Conservation (phyloP, 1,284 basidiomycete species). For the Xerocomus minutiporus region DNA sequence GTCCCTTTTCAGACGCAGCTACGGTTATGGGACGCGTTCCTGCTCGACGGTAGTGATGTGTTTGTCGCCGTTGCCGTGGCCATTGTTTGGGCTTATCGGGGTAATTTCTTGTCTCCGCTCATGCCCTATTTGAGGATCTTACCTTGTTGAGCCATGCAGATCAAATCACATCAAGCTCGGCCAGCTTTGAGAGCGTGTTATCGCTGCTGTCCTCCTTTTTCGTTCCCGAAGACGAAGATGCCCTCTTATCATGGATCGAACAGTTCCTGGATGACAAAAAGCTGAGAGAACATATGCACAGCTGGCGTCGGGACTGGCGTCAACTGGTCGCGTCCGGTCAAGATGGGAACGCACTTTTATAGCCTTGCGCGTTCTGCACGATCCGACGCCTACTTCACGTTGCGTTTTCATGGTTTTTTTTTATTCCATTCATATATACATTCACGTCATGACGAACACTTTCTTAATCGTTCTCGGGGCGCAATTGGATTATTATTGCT, state of each 20-base stretch:
- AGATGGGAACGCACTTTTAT: constrained; percentile 63
- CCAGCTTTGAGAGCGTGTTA: constrained; percentile 89
- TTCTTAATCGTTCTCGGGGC: constrained; percentile 22
- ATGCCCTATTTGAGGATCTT: constrained; percentile 2
- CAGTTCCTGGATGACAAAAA: constrained; percentile 68
- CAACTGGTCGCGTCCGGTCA: constrained; percentile 61
- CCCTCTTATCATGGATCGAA: constrained; percentile 75
- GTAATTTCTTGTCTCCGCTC: constrained; percentile 38
- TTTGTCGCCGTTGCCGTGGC: constrained; percentile 83
- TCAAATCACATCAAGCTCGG: constrained; percentile 67
- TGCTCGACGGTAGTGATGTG: constrained; percentile 87
- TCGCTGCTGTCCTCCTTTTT: constrained; percentile 89
- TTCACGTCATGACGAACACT: constrained; percentile 16
- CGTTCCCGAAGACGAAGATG: constrained; percentile 83
- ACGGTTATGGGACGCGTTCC: constrained; percentile 90
- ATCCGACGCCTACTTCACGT: constrained; percentile 2
- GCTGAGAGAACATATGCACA: constrained; percentile 61
- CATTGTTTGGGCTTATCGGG: constrained; percentile 85
- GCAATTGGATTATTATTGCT: constrained; percentile 26
- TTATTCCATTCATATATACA: constrained; percentile 27
- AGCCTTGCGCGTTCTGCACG: constrained; percentile 17
- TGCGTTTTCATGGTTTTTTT: constrained; percentile 13
- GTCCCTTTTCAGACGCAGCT: constrained; percentile 96
- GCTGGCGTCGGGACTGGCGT: constrained; percentile 73
- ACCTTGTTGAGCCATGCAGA: constrained; percentile 44